Conservation (phyloP, 2,329 filamentous ascomycete species). For the Cladorrhinum sp. region DNA sequence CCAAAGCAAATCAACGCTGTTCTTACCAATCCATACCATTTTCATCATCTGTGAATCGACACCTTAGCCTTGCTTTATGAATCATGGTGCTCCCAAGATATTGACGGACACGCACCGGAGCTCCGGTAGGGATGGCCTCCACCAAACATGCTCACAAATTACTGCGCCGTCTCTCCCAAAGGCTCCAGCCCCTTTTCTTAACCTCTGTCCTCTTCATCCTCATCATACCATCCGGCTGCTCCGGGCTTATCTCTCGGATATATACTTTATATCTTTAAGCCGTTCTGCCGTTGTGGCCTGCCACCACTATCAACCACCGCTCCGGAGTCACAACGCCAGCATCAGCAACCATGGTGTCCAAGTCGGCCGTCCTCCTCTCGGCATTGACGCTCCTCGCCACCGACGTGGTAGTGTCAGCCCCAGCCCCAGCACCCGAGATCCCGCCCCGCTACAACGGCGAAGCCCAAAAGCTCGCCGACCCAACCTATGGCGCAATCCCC, state of each 20-base stretch:
- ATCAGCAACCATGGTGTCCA: not conserved
- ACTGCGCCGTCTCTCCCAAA: not conserved
- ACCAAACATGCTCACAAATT: not conserved
- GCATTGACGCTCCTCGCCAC: constrained; percentile 1
- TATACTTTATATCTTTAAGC: not conserved
- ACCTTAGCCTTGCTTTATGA: not conserved
- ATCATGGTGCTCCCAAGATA: not conserved
- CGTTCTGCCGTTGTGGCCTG: too few relatives aligned
- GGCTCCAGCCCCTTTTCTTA: not conserved
- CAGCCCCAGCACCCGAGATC: not conserved
- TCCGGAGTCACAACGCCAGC: not conserved
- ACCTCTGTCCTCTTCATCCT: not conserved
- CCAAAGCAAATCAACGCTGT: too few relatives aligned
- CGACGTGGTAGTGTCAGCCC: not conserved
- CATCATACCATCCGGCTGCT: not conserved
- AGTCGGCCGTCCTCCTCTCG: not conserved
- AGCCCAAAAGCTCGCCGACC: constrained; percentile 22
- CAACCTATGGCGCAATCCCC: constrained; percentile 23
- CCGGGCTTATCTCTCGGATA: not conserved
- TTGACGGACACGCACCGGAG: not conserved
- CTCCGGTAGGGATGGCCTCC: not conserved
- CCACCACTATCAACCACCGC: not conserved
- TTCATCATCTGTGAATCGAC: too few relatives aligned
- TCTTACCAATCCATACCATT: too few relatives aligned
- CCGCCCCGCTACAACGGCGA: constrained; percentile 14